A percentile compares a stretch with the other conserved stretches of the same genome.
Conservation (phyloP, 2,329 filamentous ascomycete species). For the Aspergillus cejpii region DNA sequence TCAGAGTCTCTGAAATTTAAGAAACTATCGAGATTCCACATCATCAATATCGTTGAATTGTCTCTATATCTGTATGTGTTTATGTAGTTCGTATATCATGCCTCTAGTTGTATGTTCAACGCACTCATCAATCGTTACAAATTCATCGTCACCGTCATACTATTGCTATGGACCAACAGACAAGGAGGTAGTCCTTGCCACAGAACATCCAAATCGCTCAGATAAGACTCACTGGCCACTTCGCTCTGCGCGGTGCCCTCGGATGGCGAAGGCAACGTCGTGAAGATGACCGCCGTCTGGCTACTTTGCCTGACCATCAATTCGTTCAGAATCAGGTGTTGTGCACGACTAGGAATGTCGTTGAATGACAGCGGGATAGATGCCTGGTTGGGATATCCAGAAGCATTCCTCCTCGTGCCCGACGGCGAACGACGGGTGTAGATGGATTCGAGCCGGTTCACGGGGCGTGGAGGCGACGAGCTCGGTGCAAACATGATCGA, state of each 20-base stretch:
- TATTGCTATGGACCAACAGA: constrained; percentile 76
- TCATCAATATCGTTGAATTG: too few relatives aligned
- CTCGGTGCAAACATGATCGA: constrained; percentile 67
- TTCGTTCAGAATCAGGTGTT: constrained; percentile 82
- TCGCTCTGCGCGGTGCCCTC: constrained; percentile 69
- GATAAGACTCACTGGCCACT: constrained; percentile 63
- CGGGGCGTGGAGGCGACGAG: constrained; percentile 29
- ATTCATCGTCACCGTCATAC: constrained; percentile 68
- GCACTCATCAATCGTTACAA: constrained; percentile 23
- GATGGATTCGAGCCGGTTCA: constrained; percentile 31
- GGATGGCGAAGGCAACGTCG: constrained; percentile 71
- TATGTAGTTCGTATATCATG: background rate
- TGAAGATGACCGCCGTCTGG: constrained; percentile 72
- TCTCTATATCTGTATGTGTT: too few relatives aligned
- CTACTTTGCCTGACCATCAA: constrained; percentile 63
- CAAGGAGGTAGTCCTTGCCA: constrained; percentile 70
- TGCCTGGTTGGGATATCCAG: constrained; percentile 52
- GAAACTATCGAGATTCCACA: too few relatives aligned
- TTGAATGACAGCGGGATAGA: constrained; percentile 73
- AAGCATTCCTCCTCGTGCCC: constrained; percentile 28
- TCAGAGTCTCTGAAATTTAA: too few relatives aligned
- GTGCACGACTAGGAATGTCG: constrained; percentile 73
- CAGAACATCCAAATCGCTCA: constrained; percentile 70
- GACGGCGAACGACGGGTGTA: constrained; percentile 30
- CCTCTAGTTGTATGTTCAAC: background rate